phyloP scores from a whole-genome alignment of 2,329 filamentous ascomycete genomes.

The Penicillium fuscoglaucum region DNA sequence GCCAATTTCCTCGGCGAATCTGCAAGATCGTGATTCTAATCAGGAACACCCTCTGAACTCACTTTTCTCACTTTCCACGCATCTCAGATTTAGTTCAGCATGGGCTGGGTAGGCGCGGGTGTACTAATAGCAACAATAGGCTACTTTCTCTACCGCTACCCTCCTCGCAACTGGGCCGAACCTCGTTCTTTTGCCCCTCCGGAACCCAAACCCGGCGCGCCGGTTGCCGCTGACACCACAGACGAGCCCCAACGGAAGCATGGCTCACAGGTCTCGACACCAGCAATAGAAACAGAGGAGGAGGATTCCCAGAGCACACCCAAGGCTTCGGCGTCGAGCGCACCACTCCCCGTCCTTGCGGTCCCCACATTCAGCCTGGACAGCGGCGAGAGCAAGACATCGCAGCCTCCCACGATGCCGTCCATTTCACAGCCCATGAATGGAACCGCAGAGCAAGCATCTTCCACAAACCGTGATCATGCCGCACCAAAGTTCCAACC shows the following conservation, averaged over 20 bases:
- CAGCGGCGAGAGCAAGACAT: constrained; percentile 15
- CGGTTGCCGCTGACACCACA: constrained; percentile 11
- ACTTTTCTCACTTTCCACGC: background rate
- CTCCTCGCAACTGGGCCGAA: constrained; percentile 36
- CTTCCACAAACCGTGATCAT: constrained; percentile 14
- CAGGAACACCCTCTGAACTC: background rate
- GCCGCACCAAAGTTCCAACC: constrained; percentile 7
- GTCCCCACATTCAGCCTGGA: constrained; percentile 38
- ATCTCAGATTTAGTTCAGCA: constrained; percentile 24
- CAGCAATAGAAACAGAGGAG: constrained; percentile 14
- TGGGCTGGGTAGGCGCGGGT: constrained; percentile 46
- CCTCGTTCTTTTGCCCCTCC: constrained; percentile 14
- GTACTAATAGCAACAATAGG: constrained; percentile 42
- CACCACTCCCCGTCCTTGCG: constrained; percentile 23
- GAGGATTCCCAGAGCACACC: constrained; percentile 38
- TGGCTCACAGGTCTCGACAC: constrained; percentile 8
- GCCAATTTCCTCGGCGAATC: constrained; percentile 15
- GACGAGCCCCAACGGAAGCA: constrained; percentile 14
- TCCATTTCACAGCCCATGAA: constrained; percentile 9
- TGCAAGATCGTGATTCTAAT: constrained; percentile 11
- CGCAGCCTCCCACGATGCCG: constrained; percentile 8
- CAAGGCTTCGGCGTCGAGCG: constrained; percentile 34
- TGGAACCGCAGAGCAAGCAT: constrained; percentile 2
- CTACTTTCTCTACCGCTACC: constrained; percentile 44
- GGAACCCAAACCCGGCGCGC: constrained; percentile 22